Evolutionary conservation across 2,329 filamentous ascomycete genomes (phyloP).

Genomic region (Bipolaris victoriae): DNA sequence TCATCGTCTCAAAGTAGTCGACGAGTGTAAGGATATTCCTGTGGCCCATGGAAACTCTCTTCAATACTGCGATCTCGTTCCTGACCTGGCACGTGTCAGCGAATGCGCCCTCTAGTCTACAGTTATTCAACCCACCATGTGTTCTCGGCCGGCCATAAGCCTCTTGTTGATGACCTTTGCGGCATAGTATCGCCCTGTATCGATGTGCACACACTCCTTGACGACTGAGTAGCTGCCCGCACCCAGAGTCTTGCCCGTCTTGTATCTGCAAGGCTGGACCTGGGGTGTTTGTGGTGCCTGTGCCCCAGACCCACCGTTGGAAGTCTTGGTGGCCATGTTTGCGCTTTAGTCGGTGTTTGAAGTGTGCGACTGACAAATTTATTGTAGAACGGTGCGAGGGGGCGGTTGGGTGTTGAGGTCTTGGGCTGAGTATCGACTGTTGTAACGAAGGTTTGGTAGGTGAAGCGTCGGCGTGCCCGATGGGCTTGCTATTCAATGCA

Average conservation of each 20-base stretch:
- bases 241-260: slow-evolving; percentile 96
- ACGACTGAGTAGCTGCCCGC: slow-evolving; percentile 98
- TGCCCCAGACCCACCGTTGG: slow-evolving; percentile 42
- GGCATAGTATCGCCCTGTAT: slow-evolving; percentile 96
- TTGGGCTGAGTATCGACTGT: slow-evolving; percentile 15
- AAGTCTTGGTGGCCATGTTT: slow-evolving; percentile 26
- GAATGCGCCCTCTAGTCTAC: background rate
- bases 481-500: slow-evolving; percentile 8
- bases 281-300: slow-evolving; percentile 55
- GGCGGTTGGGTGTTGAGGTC: slow-evolving; percentile 13
- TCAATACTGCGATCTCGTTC: slow-evolving; percentile 97
- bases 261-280: slow-evolving; percentile 95
- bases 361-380: background rate
- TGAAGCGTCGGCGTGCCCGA: background rate
- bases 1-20: slow-evolving; percentile 99
- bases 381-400: slow-evolving; percentile 1
- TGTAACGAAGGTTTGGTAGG: background rate
- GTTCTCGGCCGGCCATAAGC: slow-evolving; percentile 94
- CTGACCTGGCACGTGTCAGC: slow-evolving; percentile 68
- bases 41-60: slow-evolving; percentile 98
- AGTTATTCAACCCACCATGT: slow-evolving; percentile 73
- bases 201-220: slow-evolving; percentile 98
- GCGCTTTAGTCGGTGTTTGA: background rate
- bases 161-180: slow-evolving; percentile 99
- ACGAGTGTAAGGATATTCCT: slow-evolving; percentile 97